Conservation (phyloP, 768 basidiomycete species). For the Rhodocollybia butyracea region DNA sequence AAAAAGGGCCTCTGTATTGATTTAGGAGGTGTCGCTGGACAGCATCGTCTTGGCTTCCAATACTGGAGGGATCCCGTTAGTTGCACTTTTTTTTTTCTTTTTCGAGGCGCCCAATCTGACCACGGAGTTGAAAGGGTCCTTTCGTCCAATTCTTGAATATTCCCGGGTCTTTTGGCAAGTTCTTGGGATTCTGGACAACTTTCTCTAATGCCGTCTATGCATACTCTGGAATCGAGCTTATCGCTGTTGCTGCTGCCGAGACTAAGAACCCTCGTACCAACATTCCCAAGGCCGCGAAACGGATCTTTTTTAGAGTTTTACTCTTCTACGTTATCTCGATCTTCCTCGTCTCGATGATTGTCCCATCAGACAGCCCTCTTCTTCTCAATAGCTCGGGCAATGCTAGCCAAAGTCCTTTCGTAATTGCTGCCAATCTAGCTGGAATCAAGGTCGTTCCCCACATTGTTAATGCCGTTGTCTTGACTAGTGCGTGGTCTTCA, state of each 20-base stretch:
- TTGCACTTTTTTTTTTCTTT: background rate
- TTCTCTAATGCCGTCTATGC: slow-evolving; percentile 49
- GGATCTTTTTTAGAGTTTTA: slow-evolving; percentile 42
- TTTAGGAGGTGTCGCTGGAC: slow-evolving; percentile 45
- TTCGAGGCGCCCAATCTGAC: background rate
- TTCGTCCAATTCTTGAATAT: slow-evolving; percentile 12
- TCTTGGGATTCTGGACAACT: slow-evolving; percentile 44
- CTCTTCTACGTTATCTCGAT: slow-evolving; percentile 51
- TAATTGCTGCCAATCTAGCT: slow-evolving; percentile 61
- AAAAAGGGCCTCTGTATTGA: slow-evolving; percentile 42
- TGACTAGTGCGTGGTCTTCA: slow-evolving; percentile 72
- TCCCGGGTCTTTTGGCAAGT: slow-evolving; percentile 31
- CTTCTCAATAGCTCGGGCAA: slow-evolving; percentile 24
- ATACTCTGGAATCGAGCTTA: slow-evolving; percentile 57
- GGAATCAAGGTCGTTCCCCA: slow-evolving; percentile 65
- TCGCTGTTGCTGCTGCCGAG: slow-evolving; percentile 47
- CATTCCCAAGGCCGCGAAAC: slow-evolving; percentile 60
- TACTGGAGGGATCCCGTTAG: slow-evolving; percentile 35
- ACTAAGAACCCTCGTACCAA: slow-evolving; percentile 60
- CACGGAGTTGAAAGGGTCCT: background rate
- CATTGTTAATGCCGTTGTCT: slow-evolving; percentile 70
- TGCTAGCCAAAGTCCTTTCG: slow-evolving; percentile 66
- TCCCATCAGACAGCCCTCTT: slow-evolving; percentile 53
- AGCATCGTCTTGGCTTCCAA: slow-evolving; percentile 40
- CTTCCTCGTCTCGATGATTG: slow-evolving; percentile 63